These are phyloP conservation scores for Ceratobasidium papillatum DNA, from an alignment of 1,284 basidiomycete genomes.

Conservation along the genomic window DNA sequence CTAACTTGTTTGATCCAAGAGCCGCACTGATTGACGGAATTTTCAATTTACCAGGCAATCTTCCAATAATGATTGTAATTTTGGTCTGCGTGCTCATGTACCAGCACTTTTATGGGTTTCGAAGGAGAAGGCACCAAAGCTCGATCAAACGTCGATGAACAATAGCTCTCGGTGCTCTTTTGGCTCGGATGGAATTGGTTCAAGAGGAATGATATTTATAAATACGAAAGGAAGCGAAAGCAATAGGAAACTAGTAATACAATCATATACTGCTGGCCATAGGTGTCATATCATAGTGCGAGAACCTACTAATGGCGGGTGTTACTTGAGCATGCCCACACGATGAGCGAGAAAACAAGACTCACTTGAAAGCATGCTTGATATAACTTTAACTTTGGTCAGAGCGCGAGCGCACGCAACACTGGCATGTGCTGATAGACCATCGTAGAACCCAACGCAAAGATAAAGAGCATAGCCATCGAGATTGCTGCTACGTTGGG, in stretches of 20 bases:
- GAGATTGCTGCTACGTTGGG: slow-evolving; percentile 3
- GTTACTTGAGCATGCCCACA: neutral
- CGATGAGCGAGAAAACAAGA: neutral
- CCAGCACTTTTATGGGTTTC: slow-evolving; percentile 32
- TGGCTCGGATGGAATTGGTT: neutral
- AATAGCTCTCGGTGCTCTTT: neutral
- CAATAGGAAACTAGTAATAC: slow-evolving; percentile 18
- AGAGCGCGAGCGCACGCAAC: neutral
- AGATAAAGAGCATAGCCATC: neutral
- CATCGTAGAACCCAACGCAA: slow-evolving; percentile 14
- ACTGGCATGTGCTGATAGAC: slow-evolving; percentile 14
- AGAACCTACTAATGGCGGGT: neutral
- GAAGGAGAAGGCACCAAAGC: neutral
- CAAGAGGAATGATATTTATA: slow-evolving; percentile 19
- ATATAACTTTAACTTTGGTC: neutral
- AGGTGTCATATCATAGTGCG: neutral
- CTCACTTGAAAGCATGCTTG: slow-evolving; percentile 27
- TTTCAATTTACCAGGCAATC: slow-evolving; percentile 1
- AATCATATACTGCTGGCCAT: slow-evolving; percentile 23
- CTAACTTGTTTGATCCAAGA: neutral
- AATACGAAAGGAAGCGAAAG: slow-evolving; percentile 32
- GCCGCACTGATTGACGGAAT: neutral
- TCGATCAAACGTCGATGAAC: neutral
- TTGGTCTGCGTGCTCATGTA: slow-evolving; percentile 8
- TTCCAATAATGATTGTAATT: slow-evolving; percentile 30